phyloP scores from a whole-genome alignment of 2,329 filamentous ascomycete species.

The Epichloe amarillans region DNA sequence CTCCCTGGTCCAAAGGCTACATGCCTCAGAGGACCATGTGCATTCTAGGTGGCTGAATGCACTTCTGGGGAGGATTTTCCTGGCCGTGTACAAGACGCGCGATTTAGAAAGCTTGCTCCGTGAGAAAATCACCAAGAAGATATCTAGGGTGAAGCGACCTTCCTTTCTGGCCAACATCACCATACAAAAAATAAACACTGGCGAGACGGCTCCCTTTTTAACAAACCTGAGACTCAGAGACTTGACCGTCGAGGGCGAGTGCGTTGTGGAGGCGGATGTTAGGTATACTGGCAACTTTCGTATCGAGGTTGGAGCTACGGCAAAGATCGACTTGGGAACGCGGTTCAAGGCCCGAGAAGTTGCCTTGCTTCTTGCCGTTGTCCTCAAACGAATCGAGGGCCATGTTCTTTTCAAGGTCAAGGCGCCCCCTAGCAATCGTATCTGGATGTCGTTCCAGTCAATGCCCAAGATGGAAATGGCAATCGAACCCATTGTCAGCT shows the following conservation, averaged over 20 bases:
- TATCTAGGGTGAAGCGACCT: constrained; percentile 82
- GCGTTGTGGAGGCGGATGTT: constrained; percentile 73
- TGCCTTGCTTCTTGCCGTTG: constrained; percentile 73
- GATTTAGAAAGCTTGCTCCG: constrained; percentile 69
- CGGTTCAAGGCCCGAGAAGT: constrained; percentile 87
- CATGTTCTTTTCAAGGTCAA: constrained; percentile 81
- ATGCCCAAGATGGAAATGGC: constrained; percentile 87
- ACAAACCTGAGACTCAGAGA: constrained; percentile 82
- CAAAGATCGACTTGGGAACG: constrained; percentile 76
- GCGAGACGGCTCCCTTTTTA: constrained; percentile 74
- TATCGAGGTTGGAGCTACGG: constrained; percentile 83
- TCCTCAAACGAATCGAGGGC: constrained; percentile 73
- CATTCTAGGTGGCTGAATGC: constrained; percentile 93
- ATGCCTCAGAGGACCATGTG: constrained; percentile 81
- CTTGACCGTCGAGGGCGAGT: constrained; percentile 81
- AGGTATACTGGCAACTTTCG: constrained; percentile 82
- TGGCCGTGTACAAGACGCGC: constrained; percentile 74
- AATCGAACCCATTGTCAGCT: constrained; percentile 93
- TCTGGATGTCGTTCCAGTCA: constrained; percentile 94
- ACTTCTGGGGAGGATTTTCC: constrained; percentile 73
- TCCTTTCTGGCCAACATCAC: constrained; percentile 75
- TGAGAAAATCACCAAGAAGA: constrained; percentile 89
- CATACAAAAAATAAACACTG: constrained; percentile 74
- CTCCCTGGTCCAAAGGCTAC: constrained; percentile 74
- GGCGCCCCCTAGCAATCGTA: constrained; percentile 87